These are phyloP conservation scores for Cytidiella melzeri DNA, from an alignment of 768 basidiomycete genomes.

Conservation along the genomic window DNA sequence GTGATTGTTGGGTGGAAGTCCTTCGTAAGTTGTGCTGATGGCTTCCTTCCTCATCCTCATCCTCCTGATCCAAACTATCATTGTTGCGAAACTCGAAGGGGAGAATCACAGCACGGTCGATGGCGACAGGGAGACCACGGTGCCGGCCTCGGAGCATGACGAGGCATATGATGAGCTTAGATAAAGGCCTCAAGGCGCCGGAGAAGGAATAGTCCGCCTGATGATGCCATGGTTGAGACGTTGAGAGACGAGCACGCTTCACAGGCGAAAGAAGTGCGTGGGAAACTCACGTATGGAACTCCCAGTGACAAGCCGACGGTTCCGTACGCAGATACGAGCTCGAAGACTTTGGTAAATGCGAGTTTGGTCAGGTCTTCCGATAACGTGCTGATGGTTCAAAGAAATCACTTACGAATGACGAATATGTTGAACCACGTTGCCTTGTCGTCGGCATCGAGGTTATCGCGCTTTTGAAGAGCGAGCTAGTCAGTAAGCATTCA, in stretches of 20 bases:
- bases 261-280: background rate
- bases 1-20: background rate
- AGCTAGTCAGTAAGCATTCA: background rate
- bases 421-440: slow-evolving; percentile 82
- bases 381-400: background rate
- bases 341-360: slow-evolving; percentile 60
- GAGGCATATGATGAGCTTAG: slow-evolving; percentile 78
- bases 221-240: no score
- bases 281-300: slow-evolving; percentile 53
- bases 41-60: background rate
- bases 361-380: background rate
- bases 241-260: no score
- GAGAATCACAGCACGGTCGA: slow-evolving; percentile 81
- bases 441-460: slow-evolving; percentile 47
- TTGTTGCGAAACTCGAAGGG: slow-evolving; percentile 34
- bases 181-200: slow-evolving; percentile 71
- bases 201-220: slow-evolving; percentile 80
- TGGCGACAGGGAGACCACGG: slow-evolving; percentile 81
- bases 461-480: slow-evolving; percentile 47
- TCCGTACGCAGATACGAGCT: slow-evolving; percentile 83
- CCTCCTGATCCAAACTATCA: slow-evolving; percentile 1
- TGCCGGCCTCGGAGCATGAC: slow-evolving; percentile 96
- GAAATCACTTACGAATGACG: slow-evolving; percentile 48
- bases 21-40: background rate
- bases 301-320: slow-evolving; percentile 89